Percentiles rank a stretch among this genome's conserved stretches.
These are phyloP conservation scores for Gracilaria vermiculophylla DNA, from an alignment of 23 red algal genomes.

Conservation along the genomic window DNA sequence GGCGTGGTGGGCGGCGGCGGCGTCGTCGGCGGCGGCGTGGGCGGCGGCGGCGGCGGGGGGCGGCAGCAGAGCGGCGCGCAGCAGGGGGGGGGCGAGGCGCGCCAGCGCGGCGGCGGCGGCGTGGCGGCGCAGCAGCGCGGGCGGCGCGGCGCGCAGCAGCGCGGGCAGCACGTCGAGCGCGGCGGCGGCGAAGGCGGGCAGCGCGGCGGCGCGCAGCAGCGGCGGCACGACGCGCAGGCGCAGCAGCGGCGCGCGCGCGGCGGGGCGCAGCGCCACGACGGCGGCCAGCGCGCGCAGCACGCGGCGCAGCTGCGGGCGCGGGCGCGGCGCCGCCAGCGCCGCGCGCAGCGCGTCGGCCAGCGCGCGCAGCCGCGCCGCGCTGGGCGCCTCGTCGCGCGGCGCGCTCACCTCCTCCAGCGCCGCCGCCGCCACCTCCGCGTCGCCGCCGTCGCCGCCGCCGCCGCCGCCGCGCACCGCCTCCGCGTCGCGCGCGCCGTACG, in stretches of 20 bases:
- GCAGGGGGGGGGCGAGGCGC: not conserved
- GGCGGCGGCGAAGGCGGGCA: not conserved
- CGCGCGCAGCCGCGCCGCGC: not conserved
- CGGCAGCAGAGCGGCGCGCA: not conserved
- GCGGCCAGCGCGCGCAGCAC: conserved; percentile 3
- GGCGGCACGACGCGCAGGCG: not conserved
- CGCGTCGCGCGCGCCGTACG: too few species aligned
- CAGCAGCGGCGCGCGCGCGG: not conserved
- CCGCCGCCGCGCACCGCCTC: too few species aligned
- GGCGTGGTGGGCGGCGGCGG: not conserved
- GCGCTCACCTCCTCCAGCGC: not conserved
- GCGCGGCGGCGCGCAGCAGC: not conserved
- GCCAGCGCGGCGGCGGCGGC: not conserved
- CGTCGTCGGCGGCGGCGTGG: not conserved
- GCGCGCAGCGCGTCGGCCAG: not conserved
- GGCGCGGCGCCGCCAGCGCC: not conserved
- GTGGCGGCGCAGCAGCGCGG: not conserved
- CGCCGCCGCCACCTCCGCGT: not conserved
- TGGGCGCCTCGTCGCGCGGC: not conserved
- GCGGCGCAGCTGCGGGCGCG: not conserved
- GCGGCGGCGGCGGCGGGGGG: not conserved
- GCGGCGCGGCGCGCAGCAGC: not conserved
- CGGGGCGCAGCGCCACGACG: not conserved
- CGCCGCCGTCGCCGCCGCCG: not conserved
- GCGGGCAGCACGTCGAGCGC: not conserved